Evolutionary conservation across 2,329 filamentous ascomycete genomes (phyloP), one percentile per base, ranked within the genome.

Genomic region (Aspergillus transmontanensis): DNA sequence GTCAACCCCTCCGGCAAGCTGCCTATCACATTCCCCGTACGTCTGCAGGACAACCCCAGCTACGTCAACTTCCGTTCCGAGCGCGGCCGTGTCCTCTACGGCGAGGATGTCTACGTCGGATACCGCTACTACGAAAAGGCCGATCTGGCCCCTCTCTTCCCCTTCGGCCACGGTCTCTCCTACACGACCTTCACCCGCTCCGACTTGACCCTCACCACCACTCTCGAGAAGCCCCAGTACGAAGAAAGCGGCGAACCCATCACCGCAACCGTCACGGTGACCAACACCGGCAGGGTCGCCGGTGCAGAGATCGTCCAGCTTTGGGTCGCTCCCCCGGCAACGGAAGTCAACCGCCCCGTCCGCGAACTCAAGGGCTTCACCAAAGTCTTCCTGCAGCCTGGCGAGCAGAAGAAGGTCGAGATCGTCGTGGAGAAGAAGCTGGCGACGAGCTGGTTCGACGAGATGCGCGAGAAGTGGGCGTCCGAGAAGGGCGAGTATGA

Each of bases 91-190:
- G 88, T 89, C 0, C 80, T 93, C 1, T 95, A 94, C 73, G 90
- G 90, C 54, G 92, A 95, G 76, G 91, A 92, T 64, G 82, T 95
- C 53, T 94, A 92, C 75, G 83, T 94, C 43, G 92, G 92, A 4
- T 95, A 95, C 79, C 84, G 91, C 26, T 93, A 89, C 80, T 95
- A 92, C 75, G 91, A 95, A 72, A 89, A 86, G 70, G 83, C 85
- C n/a, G 83, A 88, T 41, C 83, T 87, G 5, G 81, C 83, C 0
- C 86, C 89, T 0, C 84, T 90, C 32, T 95, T 94, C 77, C 85
- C 89, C 62, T 96, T 96, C 73, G 92, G 92, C 14, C 89, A 93
- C 72, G 92, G 92, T 2, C 82, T 95, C 1, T 91, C 89, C 19
- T 95, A 94, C 78, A 93, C 91, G 0, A 87, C 81, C 0, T 94